These are phyloP conservation scores for Trichaptum fuscoviolaceum DNA, from an alignment of 768 basidiomycete genomes.

Conservation along the genomic window DNA sequence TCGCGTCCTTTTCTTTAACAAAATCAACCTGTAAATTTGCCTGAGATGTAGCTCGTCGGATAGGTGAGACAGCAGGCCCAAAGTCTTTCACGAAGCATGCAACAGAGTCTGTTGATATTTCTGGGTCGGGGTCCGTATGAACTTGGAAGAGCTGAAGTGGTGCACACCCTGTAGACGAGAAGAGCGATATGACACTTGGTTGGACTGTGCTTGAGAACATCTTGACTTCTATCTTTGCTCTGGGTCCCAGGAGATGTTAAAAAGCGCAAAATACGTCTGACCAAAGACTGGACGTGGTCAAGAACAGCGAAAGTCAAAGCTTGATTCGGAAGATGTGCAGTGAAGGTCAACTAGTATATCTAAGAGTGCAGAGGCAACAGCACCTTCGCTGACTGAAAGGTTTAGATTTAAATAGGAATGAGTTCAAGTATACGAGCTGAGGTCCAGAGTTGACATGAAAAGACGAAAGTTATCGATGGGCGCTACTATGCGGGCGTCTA, in stretches of 20 bases:
- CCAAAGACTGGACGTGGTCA: too few species aligned
- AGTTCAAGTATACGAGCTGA: too few species aligned
- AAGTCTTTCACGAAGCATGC: constrained; percentile 58
- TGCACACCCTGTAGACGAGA: constrained; percentile 66
- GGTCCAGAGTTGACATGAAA: too few species aligned
- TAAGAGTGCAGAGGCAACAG: too few species aligned
- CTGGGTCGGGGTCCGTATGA: constrained; percentile 37
- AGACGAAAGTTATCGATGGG: too few species aligned
- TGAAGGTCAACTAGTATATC: too few species aligned
- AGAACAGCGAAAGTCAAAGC: too few species aligned
- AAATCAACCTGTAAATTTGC: constrained; percentile 13
- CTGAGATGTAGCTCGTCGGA: not conserved
- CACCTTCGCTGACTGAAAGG: too few species aligned
- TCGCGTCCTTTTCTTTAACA: constrained; percentile 22
- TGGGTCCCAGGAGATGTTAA: not conserved
- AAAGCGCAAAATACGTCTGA: not conserved
- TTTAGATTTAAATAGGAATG: too few species aligned
- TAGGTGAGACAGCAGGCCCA: not conserved
- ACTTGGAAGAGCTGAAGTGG: constrained; percentile 53
- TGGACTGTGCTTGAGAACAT: constrained; percentile 62
- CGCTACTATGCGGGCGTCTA: not conserved
- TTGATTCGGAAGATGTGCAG: too few species aligned
- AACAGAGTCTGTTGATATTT: constrained; percentile 57
- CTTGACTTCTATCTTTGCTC: not conserved
- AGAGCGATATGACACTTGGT: constrained; percentile 60